Conservation (phyloP, 495 filamentous ascomycete genomes). For the Aspergillus cristatus region DNA sequence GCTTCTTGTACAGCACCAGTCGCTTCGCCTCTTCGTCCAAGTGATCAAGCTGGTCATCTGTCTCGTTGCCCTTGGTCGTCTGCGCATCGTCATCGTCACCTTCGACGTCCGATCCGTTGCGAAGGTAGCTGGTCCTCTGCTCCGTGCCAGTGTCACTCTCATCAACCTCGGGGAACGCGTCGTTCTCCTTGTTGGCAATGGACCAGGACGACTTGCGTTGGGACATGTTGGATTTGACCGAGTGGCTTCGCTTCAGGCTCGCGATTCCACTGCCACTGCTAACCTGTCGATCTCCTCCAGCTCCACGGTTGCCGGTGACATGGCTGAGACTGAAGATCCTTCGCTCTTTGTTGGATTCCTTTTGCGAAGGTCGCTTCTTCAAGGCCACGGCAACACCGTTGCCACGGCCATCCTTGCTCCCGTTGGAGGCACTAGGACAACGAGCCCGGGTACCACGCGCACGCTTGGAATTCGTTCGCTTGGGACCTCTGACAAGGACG, state of each 20-base stretch:
- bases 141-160: conserved; percentile 45
- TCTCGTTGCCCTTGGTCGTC: conserved; percentile 9
- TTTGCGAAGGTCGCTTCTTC: conserved; percentile 37
- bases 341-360: conserved; percentile 45
- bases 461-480: conserved; percentile 54
- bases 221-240: conserved; percentile 54
- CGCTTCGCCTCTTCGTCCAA: conserved; percentile 24
- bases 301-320: conserved; percentile 68
- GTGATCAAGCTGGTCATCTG: conserved; percentile 9
- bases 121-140: conserved; percentile 43
- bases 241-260: conserved; percentile 58
- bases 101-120: conserved; percentile 22
- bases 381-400: conserved; percentile 45
- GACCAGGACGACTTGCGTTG: conserved; percentile 71
- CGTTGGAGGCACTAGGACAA: conserved; percentile 28
- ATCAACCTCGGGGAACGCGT: conserved; percentile 41
- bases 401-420: conserved; percentile 32
- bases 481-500: conserved; percentile 57
- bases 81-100: conserved; percentile 11
- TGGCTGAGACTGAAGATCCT: conserved; percentile 85
- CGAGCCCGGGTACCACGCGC: conserved; percentile 45
- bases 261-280: conserved; percentile 35
- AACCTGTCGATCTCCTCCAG: conserved; percentile 43
- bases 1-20: conserved; percentile 28
- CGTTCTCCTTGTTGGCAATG: conserved; percentile 54